Evolutionary conservation across 331 rosid species (phyloP), one percentile per base, ranked within the genome.

Genomic region (Pyrus hybrid): DNA sequence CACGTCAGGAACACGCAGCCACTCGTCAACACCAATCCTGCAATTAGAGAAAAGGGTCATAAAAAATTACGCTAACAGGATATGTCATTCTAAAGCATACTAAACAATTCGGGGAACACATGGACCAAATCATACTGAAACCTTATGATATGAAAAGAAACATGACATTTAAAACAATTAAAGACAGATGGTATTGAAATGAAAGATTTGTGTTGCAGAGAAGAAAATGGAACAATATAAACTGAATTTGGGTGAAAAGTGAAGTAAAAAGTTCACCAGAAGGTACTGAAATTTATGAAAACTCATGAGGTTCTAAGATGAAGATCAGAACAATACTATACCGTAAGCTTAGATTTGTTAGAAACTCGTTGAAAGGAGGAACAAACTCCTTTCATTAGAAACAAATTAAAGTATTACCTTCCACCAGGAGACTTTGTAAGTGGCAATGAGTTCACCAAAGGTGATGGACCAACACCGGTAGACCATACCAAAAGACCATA

Each of bases 341-440:
- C 45, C 13, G 2, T 11, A 33, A 20, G 28, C 7, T 33, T 9
- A 65, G 49, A 65, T 20, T 33, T 11, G 17, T 32, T 18, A 33
- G 70, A 33, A 12, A 21, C 70, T 66, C 22, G 18, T 66, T 66
- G 16, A 62, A 60, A 62, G 21, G 77, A 73, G 56, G 62, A 54
- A 65, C 6, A 66, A 7, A 62, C 41, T 43, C 43, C 23, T 11
- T 37, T 62, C 3, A 54, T 20, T 33, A 65, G 60, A 30, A 56
- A 28, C 43, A 74, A 37, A 16, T 8, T 20, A 30, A 25, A 37
- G 67, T 10, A 79, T 70, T 47, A 89, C 99, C 99, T 89, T 83
- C 99, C 99, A 83, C 97, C 99, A 13, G 97, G 93, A 84, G 99
- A 81, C 84, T 95, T 95, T 18, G 99, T 92, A 62, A 95, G 84